A percentile compares a stretch with the other conserved stretches of the same genome.
These are phyloP conservation scores for Claviceps paspali DNA, from an alignment of 2,329 filamentous ascomycete genomes.

Conservation along the genomic window DNA sequence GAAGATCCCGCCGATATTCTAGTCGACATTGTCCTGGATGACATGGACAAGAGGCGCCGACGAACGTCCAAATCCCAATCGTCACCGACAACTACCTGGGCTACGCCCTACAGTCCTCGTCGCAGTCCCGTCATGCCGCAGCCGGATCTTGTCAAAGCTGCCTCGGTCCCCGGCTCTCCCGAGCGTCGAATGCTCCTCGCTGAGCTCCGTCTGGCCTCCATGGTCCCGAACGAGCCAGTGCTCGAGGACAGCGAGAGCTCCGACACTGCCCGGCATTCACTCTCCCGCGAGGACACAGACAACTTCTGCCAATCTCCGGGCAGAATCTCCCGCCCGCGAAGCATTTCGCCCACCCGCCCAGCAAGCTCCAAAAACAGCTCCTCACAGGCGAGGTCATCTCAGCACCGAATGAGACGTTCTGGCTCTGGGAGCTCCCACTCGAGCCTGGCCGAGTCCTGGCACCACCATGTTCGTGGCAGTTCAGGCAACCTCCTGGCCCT, in stretches of 20 bases:
- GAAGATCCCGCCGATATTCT: constrained; percentile 84
- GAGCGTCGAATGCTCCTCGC: constrained; percentile 30
- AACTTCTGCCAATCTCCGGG: constrained; percentile 25
- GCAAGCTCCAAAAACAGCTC: constrained; percentile 58
- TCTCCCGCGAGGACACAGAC: constrained; percentile 32
- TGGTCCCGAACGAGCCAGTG: constrained; percentile 35
- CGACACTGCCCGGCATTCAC: constrained; percentile 23
- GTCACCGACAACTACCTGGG: constrained; percentile 62
- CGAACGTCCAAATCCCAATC: constrained; percentile 75
- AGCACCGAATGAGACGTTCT: constrained; percentile 72
- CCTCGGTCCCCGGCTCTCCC: constrained; percentile 52
- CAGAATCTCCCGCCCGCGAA: constrained; percentile 44
- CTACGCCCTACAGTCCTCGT: constrained; percentile 37
- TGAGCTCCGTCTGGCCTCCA: constrained; percentile 44
- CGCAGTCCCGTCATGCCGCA: constrained; percentile 49
- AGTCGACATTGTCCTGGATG: constrained; percentile 86
- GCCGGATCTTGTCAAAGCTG: constrained; percentile 51
- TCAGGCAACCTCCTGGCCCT: constrained; percentile 61
- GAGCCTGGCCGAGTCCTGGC: constrained; percentile 49
- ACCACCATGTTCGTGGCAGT: constrained; percentile 50
- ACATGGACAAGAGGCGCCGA: constrained; percentile 82
- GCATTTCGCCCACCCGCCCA: constrained; percentile 68
- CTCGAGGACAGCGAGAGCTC: constrained; percentile 25
- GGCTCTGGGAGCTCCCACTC: constrained; percentile 90
- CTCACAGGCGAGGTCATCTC: constrained; percentile 48